Conservation (phyloP, 257 asterid species). For the Gynochthodes officinalis region DNA sequence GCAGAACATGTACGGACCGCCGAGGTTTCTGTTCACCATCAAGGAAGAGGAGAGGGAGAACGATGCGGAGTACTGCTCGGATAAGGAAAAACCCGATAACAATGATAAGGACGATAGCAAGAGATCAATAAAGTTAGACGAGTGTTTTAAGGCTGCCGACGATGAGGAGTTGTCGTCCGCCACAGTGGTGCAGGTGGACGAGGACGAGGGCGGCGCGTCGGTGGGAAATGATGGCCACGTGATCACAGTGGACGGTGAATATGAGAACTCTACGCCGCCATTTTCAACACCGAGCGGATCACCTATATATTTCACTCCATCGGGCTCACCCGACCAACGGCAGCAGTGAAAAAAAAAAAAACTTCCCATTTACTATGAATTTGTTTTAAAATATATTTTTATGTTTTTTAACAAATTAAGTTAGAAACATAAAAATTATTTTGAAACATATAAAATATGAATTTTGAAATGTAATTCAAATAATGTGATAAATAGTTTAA, state of each 20-base stretch:
- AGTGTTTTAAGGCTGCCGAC: constrained; percentile 27
- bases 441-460: too few species aligned
- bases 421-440: too few species aligned
- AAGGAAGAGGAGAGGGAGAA: constrained; percentile 60
- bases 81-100: constrained; percentile 18
- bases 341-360: too few species aligned
- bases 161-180: constrained; percentile 10
- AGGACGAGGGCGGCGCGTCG: neutral
- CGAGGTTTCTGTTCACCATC: constrained; percentile 54
- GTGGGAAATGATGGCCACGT: neutral
- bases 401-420: too few species aligned
- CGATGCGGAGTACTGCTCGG: constrained; percentile 26
- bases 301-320: constrained; percentile 26
- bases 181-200: neutral
- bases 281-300: constrained; percentile 30
- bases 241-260: neutral
- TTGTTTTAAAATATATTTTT: too few species aligned
- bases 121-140: constrained; percentile 31
- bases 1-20: constrained; percentile 50
- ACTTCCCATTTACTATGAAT: too few species aligned
- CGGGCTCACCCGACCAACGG: constrained; percentile 24
- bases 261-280: constrained; percentile 4
- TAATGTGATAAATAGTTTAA: too few species aligned
- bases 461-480: too few species aligned
- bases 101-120: neutral